Evolutionary conservation across 2,329 filamentous ascomycete genomes (phyloP).

Genomic region (Trichoderma sp.): DNA sequence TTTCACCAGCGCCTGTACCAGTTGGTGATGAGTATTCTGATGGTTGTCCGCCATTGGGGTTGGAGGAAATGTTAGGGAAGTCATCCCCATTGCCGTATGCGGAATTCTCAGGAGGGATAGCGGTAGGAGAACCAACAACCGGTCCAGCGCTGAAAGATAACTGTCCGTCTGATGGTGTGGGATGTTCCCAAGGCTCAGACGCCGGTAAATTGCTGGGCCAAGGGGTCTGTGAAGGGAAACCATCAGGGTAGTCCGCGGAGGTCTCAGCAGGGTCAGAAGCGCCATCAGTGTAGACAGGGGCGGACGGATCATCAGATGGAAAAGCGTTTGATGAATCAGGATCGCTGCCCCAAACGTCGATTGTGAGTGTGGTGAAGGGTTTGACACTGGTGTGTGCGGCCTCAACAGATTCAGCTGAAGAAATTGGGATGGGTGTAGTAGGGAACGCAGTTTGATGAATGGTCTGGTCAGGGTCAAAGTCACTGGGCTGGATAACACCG

Average conservation of each 20-base stretch:
- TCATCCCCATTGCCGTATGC: not conserved
- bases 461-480: conserved; percentile 24
- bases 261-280: conserved; percentile 21
- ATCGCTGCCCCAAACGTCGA: conserved; percentile 34
- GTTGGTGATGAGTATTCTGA: conserved; percentile 14
- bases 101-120: not conserved
- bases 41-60: conserved; percentile 8
- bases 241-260: conserved; percentile 21
- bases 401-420: conserved; percentile 23
- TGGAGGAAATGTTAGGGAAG: not conserved
- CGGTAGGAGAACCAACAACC: not conserved
- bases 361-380: conserved; percentile 37
- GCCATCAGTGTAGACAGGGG: conserved; percentile 21
- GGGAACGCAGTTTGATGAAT: conserved; percentile 24
- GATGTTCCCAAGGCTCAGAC: conserved; percentile 19
- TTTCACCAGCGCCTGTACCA: conserved; percentile 19
- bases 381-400: conserved; percentile 24
- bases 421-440: conserved; percentile 29
- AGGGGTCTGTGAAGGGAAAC: conserved; percentile 22
- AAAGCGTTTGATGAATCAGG: conserved; percentile 21
- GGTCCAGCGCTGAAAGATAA: not conserved
- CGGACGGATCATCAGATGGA: conserved; percentile 20
- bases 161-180: conserved; percentile 18
- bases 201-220: conserved; percentile 22
- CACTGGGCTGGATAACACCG: conserved; percentile 13